Percentiles rank a stretch among this genome's conserved stretches.
phyloP scores from a whole-genome alignment of 768 basidiomycete species.

The Collybiopsis luxurians region DNA sequence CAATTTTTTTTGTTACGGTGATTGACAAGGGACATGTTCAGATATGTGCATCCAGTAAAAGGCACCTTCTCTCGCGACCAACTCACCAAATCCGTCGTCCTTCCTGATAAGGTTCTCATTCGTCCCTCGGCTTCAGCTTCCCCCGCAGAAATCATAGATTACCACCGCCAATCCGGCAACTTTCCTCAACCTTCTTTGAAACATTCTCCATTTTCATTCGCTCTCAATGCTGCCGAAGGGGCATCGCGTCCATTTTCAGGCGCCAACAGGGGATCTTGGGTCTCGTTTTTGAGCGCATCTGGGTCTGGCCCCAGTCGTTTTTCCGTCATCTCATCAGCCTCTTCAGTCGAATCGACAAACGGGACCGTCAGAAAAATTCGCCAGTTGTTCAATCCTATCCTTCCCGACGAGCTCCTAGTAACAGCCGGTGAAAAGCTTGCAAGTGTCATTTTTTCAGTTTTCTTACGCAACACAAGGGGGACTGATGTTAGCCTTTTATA shows the following conservation, averaged over 20 bases:
- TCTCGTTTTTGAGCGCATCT: slow-evolving; percentile 27
- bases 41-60: slow-evolving; percentile 1
- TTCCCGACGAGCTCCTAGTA: slow-evolving; percentile 71
- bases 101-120: slow-evolving; percentile 50
- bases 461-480: too few species aligned
- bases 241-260: slow-evolving; percentile 10
- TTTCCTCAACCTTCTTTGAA: slow-evolving; percentile 37
- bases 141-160: slow-evolving; percentile 40
- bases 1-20: not conserved
- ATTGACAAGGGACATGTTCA: not conserved
- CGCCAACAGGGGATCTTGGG: not conserved
- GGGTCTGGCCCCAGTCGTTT: slow-evolving; percentile 32
- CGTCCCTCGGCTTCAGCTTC: slow-evolving; percentile 27
- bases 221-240: slow-evolving; percentile 22
- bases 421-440: slow-evolving; percentile 57
- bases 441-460: too few species aligned
- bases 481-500: too few species aligned
- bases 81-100: slow-evolving; percentile 42
- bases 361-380: slow-evolving; percentile 45
- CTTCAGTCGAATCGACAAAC: slow-evolving; percentile 31
- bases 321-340: slow-evolving; percentile 36
- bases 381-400: slow-evolving; percentile 64
- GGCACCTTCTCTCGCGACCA: slow-evolving; percentile 38
- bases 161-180: slow-evolving; percentile 39
- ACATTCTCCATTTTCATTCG: slow-evolving; percentile 39